A percentile compares a stretch with the other conserved stretches of the same genome.
Evolutionary conservation across 768 basidiomycete genomes (phyloP).

Genomic region (Tricholoma saponaceum): DNA sequence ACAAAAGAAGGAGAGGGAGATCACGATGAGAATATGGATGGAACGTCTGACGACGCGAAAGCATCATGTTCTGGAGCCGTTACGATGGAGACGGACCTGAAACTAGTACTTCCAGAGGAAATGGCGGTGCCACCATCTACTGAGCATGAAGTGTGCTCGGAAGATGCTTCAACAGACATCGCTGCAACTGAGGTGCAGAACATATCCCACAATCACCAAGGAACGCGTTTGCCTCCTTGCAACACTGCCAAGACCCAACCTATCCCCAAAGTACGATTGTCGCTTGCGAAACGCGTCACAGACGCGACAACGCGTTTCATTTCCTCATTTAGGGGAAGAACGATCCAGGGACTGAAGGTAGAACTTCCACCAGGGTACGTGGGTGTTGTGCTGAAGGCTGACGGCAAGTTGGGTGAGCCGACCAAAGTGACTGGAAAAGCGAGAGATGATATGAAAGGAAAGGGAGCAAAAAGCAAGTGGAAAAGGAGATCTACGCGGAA

Average conservation of each 20-base stretch:
- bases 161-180: not conserved
- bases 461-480: slow-evolving; percentile 7
- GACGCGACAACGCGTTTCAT: slow-evolving; percentile 38
- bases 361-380: slow-evolving; percentile 61
- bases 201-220: not conserved
- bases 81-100: not conserved
- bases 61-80: not conserved
- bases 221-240: not conserved
- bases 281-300: slow-evolving; percentile 18
- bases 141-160: not conserved
- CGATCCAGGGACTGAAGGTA: slow-evolving; percentile 61
- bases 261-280: not conserved
- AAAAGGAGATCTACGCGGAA: slow-evolving; percentile 25
- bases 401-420: slow-evolving; percentile 13
- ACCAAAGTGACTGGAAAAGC: slow-evolving; percentile 8
- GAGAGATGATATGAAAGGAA: slow-evolving; percentile 3
- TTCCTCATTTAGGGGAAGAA: slow-evolving; percentile 75
- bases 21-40: not conserved
- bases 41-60: not conserved
- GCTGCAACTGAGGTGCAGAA: not conserved
- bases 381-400: slow-evolving; percentile 55
- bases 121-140: not conserved
- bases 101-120: not conserved
- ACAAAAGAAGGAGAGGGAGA: slow-evolving; percentile 6
- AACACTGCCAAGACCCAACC: not conserved